A percentile compares a stretch with the other conserved stretches of the same genome.
phyloP scores from a whole-genome alignment of 1,139 yeast species.

The Pichia sp. region DNA sequence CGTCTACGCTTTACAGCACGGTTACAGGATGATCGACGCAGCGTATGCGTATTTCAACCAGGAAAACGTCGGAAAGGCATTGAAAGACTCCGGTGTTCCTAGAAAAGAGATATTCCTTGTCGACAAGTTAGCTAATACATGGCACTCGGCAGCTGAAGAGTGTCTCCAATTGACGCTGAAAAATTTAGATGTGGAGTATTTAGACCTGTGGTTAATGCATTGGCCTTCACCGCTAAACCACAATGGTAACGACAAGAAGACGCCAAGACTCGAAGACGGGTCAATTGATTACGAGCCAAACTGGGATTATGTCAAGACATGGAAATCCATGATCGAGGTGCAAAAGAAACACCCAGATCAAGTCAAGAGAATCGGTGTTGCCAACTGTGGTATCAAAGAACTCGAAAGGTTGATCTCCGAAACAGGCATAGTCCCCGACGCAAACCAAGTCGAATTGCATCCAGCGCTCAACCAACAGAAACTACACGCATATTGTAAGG shows the following conservation, averaged over 20 bases:
- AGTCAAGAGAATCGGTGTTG: constrained; percentile 58
- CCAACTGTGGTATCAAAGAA: constrained; percentile 50
- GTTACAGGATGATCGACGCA: constrained; percentile 77
- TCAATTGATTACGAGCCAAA: constrained; percentile 26
- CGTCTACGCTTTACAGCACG: constrained; percentile 65
- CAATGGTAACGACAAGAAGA: constrained; percentile 21
- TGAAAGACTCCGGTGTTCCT: constrained; percentile 42
- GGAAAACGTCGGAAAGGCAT: constrained; percentile 61
- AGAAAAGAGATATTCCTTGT: constrained; percentile 65
- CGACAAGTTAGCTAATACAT: constrained; percentile 12
- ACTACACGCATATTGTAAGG: constrained; percentile 41
- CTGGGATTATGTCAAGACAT: constrained; percentile 39
- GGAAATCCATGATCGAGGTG: constrained; percentile 47
- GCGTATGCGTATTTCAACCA: constrained; percentile 71
- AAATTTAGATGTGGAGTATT: constrained; percentile 42
- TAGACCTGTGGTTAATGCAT: constrained; percentile 47
- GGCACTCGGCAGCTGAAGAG: constrained; percentile 21
- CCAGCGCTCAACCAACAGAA: constrained; percentile 41
- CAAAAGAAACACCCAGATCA: constrained; percentile 34
- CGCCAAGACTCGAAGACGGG: constrained; percentile 21
- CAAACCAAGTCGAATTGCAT: constrained; percentile 57
- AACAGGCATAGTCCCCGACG: constrained; percentile 46
- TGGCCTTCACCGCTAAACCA: constrained; percentile 42
- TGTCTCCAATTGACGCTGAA: constrained; percentile 29
- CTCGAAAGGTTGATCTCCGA: constrained; percentile 46